Conservation (phyloP, 305 asterid genomes). For the Stenogyne calaminthoides region DNA sequence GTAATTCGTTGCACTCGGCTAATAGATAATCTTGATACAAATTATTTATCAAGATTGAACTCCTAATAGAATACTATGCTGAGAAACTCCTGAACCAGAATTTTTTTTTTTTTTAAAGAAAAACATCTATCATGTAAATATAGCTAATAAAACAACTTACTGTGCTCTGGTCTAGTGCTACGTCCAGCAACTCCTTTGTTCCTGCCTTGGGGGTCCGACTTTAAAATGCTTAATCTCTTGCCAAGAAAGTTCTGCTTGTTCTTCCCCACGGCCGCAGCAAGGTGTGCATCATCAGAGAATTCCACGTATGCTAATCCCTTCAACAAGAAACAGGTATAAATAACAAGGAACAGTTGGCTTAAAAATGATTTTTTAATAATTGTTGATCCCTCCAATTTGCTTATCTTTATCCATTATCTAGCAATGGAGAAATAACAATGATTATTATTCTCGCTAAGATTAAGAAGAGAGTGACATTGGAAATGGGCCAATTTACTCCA, state of each 20-base stretch:
- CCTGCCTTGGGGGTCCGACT: conserved; percentile 77
- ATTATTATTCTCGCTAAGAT: neutral
- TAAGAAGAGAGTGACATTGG: neutral
- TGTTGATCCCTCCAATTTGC: too few species aligned
- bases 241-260: conserved; percentile 61
- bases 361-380: too few species aligned
- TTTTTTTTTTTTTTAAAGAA: neutral
- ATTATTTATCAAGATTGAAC: conserved; percentile 7
- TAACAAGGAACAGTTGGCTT: conserved; percentile 15
- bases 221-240: conserved; percentile 66
- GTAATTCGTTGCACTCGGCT: neutral
- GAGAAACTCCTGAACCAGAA: conserved; percentile 4
- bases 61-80: neutral
- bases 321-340: conserved; percentile 31
- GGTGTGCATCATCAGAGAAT: conserved; percentile 79
- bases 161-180: conserved; percentile 35
- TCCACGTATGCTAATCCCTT: conserved; percentile 96
- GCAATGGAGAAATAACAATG: neutral
- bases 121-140: neutral
- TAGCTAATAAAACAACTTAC: conserved; percentile 35
- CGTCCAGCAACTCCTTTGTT: conserved; percentile 46
- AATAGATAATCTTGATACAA: neutral
- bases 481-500: neutral
- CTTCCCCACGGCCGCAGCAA: conserved; percentile 72
- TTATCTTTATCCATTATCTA: too few species aligned